Evolutionary conservation across 2,329 filamentous ascomycete species (phyloP), one percentile per base, ranked within the genome.

Genomic region (Zasmidium citrigriseum): DNA sequence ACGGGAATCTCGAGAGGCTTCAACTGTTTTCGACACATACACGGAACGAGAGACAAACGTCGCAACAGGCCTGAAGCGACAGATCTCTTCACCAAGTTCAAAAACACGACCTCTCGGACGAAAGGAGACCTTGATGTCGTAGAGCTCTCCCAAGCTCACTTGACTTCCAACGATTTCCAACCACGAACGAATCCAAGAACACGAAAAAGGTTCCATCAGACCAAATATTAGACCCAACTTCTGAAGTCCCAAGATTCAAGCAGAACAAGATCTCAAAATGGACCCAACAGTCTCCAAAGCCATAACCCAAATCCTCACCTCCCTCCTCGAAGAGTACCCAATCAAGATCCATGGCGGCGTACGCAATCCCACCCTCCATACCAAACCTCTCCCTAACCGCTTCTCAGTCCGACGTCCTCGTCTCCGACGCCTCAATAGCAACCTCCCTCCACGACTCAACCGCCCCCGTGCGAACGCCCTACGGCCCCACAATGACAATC

Each of bases 371-470:
- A n/a, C n/a, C n/a, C n/a, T n/a, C n/a, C n/a, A n/a, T n/a, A n/a
- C n/a, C n/a, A n/a, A n/a, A n/a, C n/a, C n/a, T n/a, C n/a, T n/a
- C n/a, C n/a, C n/a, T n/a, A n/a, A n/a, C n/a, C n/a, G n/a, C n/a
- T n/a, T n/a, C n/a, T n/a, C n/a, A n/a, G n/a, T 67, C 65, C 44
- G 58, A 61, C 24, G 46, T 69, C 47, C 60, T 69, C 14, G 62
- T 64, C 48, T 63, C 56, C 54, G 63, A 65, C 60, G 45, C 58
- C 21, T 51, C 56, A 12, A 56, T 68, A 49, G 67, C 67, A 9
- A 45, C 58, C 41, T 51, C 60, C 20, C 41, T 69, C 41, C 60
- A 63, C 23, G 59, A 64, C 22, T 49, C 56, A 18, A 64, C 62
- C 12, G 60, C 59, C 12, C 24, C 53, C n/a, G 58, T 69, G 46